phyloP scores from a whole-genome alignment of 192 early-diverging fungal genomes.

The Gryganskiella cystojenkinii region DNA sequence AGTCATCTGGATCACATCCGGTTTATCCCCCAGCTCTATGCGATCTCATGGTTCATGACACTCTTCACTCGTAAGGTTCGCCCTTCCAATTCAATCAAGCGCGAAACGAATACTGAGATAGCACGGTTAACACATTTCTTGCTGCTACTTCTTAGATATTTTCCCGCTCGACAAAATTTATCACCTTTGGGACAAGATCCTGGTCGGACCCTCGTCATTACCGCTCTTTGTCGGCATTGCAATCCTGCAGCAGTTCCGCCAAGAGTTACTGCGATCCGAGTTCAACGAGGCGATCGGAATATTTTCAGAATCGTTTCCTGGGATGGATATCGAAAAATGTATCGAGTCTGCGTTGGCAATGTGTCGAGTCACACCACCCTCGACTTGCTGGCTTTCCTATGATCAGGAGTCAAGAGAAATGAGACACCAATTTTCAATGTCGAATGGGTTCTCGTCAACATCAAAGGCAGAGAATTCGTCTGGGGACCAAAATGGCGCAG shows the following conservation, averaged over 20 bases:
- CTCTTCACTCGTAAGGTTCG: slow-evolving; percentile 78
- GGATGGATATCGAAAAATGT: slow-evolving; percentile 79
- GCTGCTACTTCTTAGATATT: slow-evolving; percentile 64
- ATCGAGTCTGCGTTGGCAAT: slow-evolving; percentile 68
- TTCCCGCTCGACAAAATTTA: slow-evolving; percentile 86
- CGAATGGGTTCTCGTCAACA: background rate
- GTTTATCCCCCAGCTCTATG: slow-evolving; percentile 78
- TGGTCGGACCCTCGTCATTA: slow-evolving; percentile 72
- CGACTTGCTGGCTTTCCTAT: slow-evolving; percentile 52
- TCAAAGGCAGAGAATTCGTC: background rate
- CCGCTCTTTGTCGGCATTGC: slow-evolving; percentile 75
- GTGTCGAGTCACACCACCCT: slow-evolving; percentile 78
- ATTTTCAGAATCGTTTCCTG: slow-evolving; percentile 67
- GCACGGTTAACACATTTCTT: background rate
- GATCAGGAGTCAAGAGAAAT: slow-evolving; percentile 45
- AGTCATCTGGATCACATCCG: slow-evolving; percentile 69
- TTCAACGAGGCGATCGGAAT: slow-evolving; percentile 72
- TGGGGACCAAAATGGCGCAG: background rate
- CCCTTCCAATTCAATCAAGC: too few species aligned
- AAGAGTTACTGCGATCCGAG: slow-evolving; percentile 68
- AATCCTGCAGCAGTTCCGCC: slow-evolving; percentile 76
- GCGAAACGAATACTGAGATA: too few species aligned
- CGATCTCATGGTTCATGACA: slow-evolving; percentile 87
- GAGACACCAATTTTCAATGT: slow-evolving; percentile 7
- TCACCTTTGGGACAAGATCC: slow-evolving; percentile 81